Base-by-base conservation (phyloP, 2,329 filamentous ascomycete species). In the Paraphoma chrysanthemicola region DNA sequence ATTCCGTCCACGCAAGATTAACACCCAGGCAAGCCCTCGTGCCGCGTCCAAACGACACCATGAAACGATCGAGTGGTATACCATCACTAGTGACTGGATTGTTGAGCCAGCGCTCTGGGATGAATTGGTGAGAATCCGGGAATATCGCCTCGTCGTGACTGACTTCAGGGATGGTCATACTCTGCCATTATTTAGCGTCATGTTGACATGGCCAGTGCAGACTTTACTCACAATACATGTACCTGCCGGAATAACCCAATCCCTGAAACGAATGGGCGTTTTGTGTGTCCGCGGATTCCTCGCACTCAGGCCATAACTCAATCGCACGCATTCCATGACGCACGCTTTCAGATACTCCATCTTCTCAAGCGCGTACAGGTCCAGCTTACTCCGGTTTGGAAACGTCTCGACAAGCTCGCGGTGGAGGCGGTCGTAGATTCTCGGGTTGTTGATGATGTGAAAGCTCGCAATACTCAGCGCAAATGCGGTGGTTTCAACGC, bases 11-110 rank as follows among this genome's bases (percentile, higher is more conserved):
- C 0, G 74, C 74, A 0, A 77, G 61, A n/a, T 76, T 77, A 10
- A 79, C 71, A 0, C 80, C 80, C 11, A 82, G 60, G 58, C 80
- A 82, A 10, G 65, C 64, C 12, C 80, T 66, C 4, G 75, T 76
- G 0, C 81, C 81, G 38, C 75, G 75, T 2, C 74, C 70, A 55
- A 81, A 81, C 0, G 68, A 70, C 5, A 81, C 73, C 46, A 79
- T 70, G 55, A 77, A 81, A 30, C 72, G 71, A n/a, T 77, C 74
- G 6, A 78, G 62, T 1, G 71, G 67, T 17, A 74, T 64, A 4
- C 75, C 72, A 18, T 74, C 68, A 0, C 51, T 45, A 0, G 70
- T 72, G 48, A 70, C 62, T 3, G 67, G 60, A 9, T 67, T 54
- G 36, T 63, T 64, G 36, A 80, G 62, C 78, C 79, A 81, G 31